Base-by-base conservation (phyloP, 345 rosid genomes). In the Euphorbia lathyris region DNA sequence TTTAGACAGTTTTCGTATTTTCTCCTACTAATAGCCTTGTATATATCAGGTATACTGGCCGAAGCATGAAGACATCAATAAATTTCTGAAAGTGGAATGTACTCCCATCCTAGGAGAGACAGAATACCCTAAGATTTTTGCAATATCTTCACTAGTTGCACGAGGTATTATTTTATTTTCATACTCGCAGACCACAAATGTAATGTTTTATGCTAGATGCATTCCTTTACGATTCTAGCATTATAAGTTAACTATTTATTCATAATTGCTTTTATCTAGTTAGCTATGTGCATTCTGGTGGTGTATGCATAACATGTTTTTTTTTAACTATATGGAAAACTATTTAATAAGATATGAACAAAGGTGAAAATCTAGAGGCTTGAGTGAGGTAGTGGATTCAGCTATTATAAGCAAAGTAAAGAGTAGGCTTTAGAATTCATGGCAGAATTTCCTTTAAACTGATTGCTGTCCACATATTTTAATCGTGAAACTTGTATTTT, bases 11-110 rank as follows among this genome's bases (percentile, higher is more conserved):
- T 64, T 36, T 57, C 42, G 8, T 67, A 42, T 71, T 52, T 59
- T 64, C 22, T 53, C 23, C 56, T 63, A 51, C 56, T 70, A 29
- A 59, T 74, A 50, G 16, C 29, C 53, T 55, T 53, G 22, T 58
- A 20, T 72, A 27, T 78, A 29, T 22, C 80, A 94, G 98, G 95
- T 85, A 60, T 94, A 85, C 79, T 90, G 95, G 97, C 97, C 98
- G 71, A 91, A 86, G 84, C 88, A 77, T 77, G 96, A 78, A 79
- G 95, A 94, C 74, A 84, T 94, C 71, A 83, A 77, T 69, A 91
- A 83, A 82, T 74, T 91, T 79, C 81, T 94, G 52, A 94, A 90
- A 79, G 93, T 87, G 67, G 90, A 87, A 77, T 94, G 98, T 71
- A 83, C 81, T 53, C 88, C 93, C 40, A 73, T 81, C 52, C 66